These are phyloP conservation scores for Amanita phalloides DNA, from an alignment of 768 basidiomycete genomes.

Conservation along the genomic window DNA sequence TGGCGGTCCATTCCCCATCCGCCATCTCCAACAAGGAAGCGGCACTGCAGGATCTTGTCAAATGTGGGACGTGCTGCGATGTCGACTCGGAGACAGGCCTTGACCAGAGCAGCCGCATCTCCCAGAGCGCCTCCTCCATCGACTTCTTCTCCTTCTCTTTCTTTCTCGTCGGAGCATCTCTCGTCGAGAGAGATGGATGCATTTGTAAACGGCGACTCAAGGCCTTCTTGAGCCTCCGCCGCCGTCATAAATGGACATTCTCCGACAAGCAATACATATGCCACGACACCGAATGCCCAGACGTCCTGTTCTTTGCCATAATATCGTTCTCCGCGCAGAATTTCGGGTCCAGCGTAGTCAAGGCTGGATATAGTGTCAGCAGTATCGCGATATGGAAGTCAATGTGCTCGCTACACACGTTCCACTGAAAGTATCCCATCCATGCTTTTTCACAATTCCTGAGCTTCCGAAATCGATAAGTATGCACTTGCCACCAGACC, in stretches of 20 bases:
- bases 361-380: constrained; percentile 32
- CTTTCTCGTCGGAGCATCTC: constrained; percentile 66
- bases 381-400: constrained; percentile 1
- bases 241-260: constrained; percentile 91
- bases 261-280: constrained; percentile 85
- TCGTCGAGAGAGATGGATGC: constrained; percentile 72
- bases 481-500: constrained; percentile 72
- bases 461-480: constrained; percentile 97
- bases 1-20: constrained; percentile 52
- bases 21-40: constrained; percentile 67
- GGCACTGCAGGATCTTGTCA: constrained; percentile 66
- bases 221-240: constrained; percentile 81
- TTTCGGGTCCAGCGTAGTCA: constrained; percentile 96
- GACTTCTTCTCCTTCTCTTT: constrained; percentile 59
- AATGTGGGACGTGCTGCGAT: constrained; percentile 75
- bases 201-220: constrained; percentile 64
- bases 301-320: constrained; percentile 96
- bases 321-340: constrained; percentile 89
- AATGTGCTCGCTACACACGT: constrained; percentile 47
- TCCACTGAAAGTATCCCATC: constrained; percentile 90
- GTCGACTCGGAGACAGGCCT: constrained; percentile 77
- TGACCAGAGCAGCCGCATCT: constrained; percentile 79
- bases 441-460: constrained; percentile 69
- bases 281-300: constrained; percentile 97
- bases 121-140: constrained; percentile 81